These are phyloP conservation scores for Periconia macrospinosa DNA, from an alignment of 2,329 filamentous ascomycete genomes.

Conservation along the genomic window DNA sequence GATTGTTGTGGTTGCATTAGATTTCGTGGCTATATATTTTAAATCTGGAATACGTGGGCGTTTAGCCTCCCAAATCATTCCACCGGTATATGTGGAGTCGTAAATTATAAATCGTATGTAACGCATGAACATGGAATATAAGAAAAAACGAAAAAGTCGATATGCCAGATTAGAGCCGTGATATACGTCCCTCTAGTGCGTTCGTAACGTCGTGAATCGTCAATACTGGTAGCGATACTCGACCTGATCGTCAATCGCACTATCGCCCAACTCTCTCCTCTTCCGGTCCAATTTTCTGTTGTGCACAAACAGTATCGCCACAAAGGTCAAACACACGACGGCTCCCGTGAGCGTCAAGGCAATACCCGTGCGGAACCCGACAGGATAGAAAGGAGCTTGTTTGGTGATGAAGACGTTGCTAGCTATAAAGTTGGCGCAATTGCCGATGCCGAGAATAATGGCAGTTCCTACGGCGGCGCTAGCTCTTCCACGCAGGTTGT, in stretches of 20 bases:
- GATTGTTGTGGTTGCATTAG: too few species aligned
- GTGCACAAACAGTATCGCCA: slow-evolving; percentile 54
- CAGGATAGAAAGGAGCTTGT: slow-evolving; percentile 30
- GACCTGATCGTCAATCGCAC: slow-evolving; percentile 24
- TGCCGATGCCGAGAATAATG: slow-evolving; percentile 48
- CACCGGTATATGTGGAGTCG: too few species aligned
- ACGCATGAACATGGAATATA: too few species aligned
- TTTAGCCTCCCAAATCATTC: too few species aligned
- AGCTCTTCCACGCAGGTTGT: slow-evolving; percentile 47
- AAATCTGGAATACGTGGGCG: too few species aligned
- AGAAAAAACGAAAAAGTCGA: too few species aligned
- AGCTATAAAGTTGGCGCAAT: slow-evolving; percentile 60
- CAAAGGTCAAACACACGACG: slow-evolving; percentile 20
- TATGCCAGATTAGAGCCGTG: background rate
- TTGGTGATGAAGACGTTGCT: slow-evolving; percentile 38
- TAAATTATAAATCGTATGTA: too few species aligned
- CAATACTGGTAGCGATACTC: slow-evolving; percentile 31
- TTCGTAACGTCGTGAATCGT: background rate
- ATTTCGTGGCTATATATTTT: too few species aligned
- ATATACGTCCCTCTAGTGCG: background rate
- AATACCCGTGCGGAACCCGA: slow-evolving; percentile 39
- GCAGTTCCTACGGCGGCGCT: slow-evolving; percentile 22
- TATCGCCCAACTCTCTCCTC: slow-evolving; percentile 12
- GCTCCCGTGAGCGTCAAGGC: slow-evolving; percentile 30
- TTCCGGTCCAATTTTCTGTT: slow-evolving; percentile 49